Evolutionary conservation across 164 flowering plant genomes (phyloP).

Genomic region (Protea cynaroides): DNA sequence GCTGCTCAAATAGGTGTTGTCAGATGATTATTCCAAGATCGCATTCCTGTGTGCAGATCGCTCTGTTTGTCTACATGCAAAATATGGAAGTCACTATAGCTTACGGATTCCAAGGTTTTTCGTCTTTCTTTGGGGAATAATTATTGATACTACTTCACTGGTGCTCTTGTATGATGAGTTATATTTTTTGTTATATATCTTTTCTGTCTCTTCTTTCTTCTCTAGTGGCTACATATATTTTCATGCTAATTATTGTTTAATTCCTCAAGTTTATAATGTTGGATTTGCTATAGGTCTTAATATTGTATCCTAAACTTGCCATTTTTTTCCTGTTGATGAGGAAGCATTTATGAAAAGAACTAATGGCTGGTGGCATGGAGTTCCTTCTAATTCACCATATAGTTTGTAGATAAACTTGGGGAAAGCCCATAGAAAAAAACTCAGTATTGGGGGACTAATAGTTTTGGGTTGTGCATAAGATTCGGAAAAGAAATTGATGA

Average conservation of each 20-base stretch:
- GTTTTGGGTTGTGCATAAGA: too few relatives aligned
- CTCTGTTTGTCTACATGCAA: constrained; percentile 79
- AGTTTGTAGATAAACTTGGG: too few relatives aligned
- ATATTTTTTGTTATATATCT: not conserved
- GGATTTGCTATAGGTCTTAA: too few relatives aligned
- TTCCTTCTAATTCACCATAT: too few relatives aligned
- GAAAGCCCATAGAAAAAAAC: too few relatives aligned
- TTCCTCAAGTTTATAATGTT: too few relatives aligned
- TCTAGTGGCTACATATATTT: not conserved
- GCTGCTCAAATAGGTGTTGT: constrained; percentile 42
- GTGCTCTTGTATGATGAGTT: not conserved
- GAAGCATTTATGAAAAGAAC: too few relatives aligned
- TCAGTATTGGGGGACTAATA: too few relatives aligned
- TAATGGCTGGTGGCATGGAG: too few relatives aligned
- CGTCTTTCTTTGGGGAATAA: constrained; percentile 1
- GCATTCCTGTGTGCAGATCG: constrained; percentile 96
- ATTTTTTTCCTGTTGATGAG: too few relatives aligned
- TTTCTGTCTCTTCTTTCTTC: not conserved
- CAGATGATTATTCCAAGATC: constrained; percentile 87
- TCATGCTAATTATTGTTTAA: not conserved
- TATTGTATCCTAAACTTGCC: too few relatives aligned
- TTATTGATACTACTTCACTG: not conserved
- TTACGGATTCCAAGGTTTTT: constrained; percentile 75
- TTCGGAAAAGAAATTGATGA: too few relatives aligned
- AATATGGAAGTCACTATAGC: constrained; percentile 89